Evolutionary conservation across 192 early-diverging fungal species (phyloP).

Genomic region (Coemansia sp.): DNA sequence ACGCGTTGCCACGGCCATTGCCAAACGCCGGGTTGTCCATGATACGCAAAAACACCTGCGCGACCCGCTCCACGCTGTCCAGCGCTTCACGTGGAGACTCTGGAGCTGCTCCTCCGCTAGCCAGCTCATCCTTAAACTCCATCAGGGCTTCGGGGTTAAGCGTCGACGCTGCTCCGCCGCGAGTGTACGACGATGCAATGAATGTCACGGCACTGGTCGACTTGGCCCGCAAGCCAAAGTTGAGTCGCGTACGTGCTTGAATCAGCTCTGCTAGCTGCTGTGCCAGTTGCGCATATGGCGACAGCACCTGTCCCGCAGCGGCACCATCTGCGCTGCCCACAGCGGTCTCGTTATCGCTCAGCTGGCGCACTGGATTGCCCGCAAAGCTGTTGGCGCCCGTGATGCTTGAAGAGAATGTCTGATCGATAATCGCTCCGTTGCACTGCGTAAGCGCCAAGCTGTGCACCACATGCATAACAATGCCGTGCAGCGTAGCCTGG

Average conservation of each 20-base stretch:
- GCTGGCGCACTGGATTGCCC: constrained; percentile 51
- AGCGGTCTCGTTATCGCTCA: constrained; percentile 17
- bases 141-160: constrained; percentile 52
- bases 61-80: constrained; percentile 59
- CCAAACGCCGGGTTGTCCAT: constrained; percentile 51
- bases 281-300: constrained; percentile 62
- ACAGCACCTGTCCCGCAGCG: constrained; percentile 52
- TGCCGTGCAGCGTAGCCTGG: constrained; percentile 87
- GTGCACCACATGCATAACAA: constrained; percentile 90
- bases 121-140: constrained; percentile 52
- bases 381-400: constrained; percentile 68
- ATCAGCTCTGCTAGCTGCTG: constrained; percentile 53
- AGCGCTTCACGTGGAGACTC: constrained; percentile 49
- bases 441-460: constrained; percentile 75
- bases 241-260: constrained; percentile 45
- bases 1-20: constrained; percentile 69
- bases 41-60: constrained; percentile 58
- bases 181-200: constrained; percentile 53
- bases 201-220: constrained; percentile 53
- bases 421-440: constrained; percentile 74
- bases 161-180: constrained; percentile 51
- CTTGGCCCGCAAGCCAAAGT: constrained; percentile 53
- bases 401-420: constrained; percentile 75
- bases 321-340: constrained; percentile 10
- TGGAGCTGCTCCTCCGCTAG: constrained; percentile 5